These are phyloP conservation scores for Myxozyma neglecta DNA, from an alignment of 805 yeast species.

Conservation along the genomic window DNA sequence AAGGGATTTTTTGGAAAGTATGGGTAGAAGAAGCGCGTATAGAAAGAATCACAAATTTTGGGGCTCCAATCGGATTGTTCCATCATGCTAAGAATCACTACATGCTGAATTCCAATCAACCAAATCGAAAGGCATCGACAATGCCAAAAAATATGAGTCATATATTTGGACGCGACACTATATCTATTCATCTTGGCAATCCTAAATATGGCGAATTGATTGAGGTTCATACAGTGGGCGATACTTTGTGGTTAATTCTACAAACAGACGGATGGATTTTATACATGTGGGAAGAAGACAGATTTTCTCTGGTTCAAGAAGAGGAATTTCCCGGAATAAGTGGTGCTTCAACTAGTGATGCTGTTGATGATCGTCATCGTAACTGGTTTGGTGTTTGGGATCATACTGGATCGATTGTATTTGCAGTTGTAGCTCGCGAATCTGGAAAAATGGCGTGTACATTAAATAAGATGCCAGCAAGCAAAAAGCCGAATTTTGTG, in stretches of 20 bases:
- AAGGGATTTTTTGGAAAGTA: slow-evolving; percentile 29
- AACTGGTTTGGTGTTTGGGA: slow-evolving; percentile 31
- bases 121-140: neutral
- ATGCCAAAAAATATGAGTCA: neutral
- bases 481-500: slow-evolving; percentile 24
- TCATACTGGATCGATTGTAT: slow-evolving; percentile 10
- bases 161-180: slow-evolving; percentile 2
- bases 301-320: slow-evolving; percentile 7
- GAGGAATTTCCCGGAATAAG: slow-evolving; percentile 7
- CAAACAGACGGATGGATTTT: slow-evolving; percentile 29
- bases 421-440: slow-evolving; percentile 10
- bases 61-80: slow-evolving; percentile 19
- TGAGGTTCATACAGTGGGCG: slow-evolving; percentile 26
- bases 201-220: slow-evolving; percentile 16
- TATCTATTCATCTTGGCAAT: slow-evolving; percentile 13
- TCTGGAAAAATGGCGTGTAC: slow-evolving; percentile 9
- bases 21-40: slow-evolving; percentile 30
- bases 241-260: slow-evolving; percentile 23
- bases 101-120: neutral
- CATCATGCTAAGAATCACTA: slow-evolving; percentile 8
- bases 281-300: slow-evolving; percentile 31
- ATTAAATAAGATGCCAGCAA: slow-evolving; percentile 13
- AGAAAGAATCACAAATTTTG: slow-evolving; percentile 25
- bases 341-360: slow-evolving; percentile 23
- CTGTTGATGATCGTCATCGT: slow-evolving; percentile 21